phyloP scores from a whole-genome alignment of 345 rosid genomes.

The Eucalyptus virginea region DNA sequence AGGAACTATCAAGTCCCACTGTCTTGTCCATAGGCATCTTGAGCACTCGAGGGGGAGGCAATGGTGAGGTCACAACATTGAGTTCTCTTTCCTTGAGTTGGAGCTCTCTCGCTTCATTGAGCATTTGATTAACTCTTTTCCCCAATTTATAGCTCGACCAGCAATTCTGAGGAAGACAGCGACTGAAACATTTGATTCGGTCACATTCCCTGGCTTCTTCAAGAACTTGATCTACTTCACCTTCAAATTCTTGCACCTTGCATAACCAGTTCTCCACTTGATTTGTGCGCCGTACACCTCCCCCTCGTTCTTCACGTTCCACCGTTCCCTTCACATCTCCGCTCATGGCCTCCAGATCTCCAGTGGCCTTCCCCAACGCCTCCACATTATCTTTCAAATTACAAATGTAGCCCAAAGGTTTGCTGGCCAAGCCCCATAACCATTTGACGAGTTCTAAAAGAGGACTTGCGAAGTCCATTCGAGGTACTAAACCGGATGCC shows the following conservation, averaged over 20 bases:
- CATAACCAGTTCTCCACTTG: too few relatives aligned
- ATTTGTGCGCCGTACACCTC: too few relatives aligned
- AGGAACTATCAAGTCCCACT: too few relatives aligned
- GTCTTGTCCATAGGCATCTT: too few relatives aligned
- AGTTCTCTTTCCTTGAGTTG: accelerated
- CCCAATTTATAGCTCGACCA: not conserved
- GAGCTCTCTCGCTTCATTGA: not conserved
- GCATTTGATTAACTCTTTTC: not conserved
- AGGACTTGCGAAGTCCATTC: not conserved
- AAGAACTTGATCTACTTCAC: too few relatives aligned
- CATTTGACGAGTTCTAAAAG: not conserved
- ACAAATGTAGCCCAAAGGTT: not conserved
- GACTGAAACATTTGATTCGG: too few relatives aligned
- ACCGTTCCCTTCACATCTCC: not conserved
- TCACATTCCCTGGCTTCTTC: too few relatives aligned
- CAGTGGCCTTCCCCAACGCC: accelerated
- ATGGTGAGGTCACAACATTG: accelerated
- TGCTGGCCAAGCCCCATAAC: not conserved
- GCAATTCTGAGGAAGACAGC: too few relatives aligned
- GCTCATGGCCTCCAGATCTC: accelerated
- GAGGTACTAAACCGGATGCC: too few relatives aligned
- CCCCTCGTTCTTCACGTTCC: not conserved
- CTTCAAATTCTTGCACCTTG: too few relatives aligned
- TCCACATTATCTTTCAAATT: not conserved
- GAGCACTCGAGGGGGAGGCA: accelerated